phyloP scores from a whole-genome alignment of 176 grass and related monocot species.

The Typha latifolia region DNA sequence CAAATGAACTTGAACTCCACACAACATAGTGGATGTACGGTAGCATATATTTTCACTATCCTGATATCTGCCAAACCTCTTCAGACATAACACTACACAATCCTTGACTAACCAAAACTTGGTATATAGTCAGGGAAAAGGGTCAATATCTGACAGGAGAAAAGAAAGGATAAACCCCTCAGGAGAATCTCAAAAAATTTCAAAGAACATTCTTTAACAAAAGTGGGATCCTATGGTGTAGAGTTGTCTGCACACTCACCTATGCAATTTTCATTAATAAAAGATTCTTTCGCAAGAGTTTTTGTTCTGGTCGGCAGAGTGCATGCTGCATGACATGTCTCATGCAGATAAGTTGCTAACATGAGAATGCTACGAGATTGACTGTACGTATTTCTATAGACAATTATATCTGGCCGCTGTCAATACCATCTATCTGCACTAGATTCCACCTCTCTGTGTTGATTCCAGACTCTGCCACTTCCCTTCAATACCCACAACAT shows the following conservation, averaged over 20 bases:
- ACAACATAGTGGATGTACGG: conserved; percentile 14
- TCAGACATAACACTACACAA: conserved; percentile 17
- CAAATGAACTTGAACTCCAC: conserved; percentile 15
- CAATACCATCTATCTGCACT: too few species aligned
- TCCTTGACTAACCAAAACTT: conserved; percentile 20
- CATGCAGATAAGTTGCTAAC: too few species aligned
- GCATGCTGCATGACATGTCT: too few species aligned
- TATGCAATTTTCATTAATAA: background rate
- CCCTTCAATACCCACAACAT: too few species aligned
- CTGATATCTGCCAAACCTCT: conserved; percentile 28
- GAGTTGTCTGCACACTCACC: background rate
- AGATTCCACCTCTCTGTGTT: too few species aligned
- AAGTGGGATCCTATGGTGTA: background rate
- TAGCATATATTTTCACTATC: conserved; percentile 20
- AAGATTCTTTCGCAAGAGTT: too few species aligned
- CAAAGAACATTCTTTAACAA: background rate
- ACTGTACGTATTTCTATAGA: too few species aligned
- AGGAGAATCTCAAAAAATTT: background rate
- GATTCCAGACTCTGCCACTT: too few species aligned
- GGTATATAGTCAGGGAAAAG: conserved; percentile 14
- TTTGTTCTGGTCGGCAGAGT: too few species aligned
- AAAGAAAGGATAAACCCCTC: background rate
- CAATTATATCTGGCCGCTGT: too few species aligned
- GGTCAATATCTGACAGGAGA: conserved; percentile 13
- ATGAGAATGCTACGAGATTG: too few species aligned